Base-by-base conservation (phyloP, 2,329 filamentous ascomycete species). In the Monosporascus sp. region DNA sequence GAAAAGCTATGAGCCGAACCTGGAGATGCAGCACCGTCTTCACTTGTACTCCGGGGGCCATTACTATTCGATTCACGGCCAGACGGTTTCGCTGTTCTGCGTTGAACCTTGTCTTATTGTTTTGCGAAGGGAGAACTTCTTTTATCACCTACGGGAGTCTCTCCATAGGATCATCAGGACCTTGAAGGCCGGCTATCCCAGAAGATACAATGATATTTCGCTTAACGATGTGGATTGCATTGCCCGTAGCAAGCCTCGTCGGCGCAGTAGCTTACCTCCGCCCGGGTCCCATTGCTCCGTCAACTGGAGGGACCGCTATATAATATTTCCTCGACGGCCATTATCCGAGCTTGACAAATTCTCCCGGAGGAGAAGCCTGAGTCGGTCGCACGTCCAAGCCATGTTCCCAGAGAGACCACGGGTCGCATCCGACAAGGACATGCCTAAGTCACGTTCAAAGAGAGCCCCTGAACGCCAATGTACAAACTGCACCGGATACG, bases 1-100 rank as follows among this genome's bases (percentile, higher is more conserved):
- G 22, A 59, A 55, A n/a, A 19, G 11, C 14, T 55, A 57, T 20
- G 48, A 53, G 26, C 26, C 46, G 46, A 46, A 52, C 37, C 31
- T 51, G 17, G 46, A 19, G 31, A 34, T 47, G 19, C 56, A 59
- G 22, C 53, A 66, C 37, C 44, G 37, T 14, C 38, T 52, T 50
- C 55, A 44, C 3, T 31, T 67, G 7, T 65, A 56, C 51, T 67
- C 64, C 1, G 60, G 61, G n/a, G 50, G 52, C 24, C 56, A 56
- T 24, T 54, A 51, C n/a, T 27, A 59, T 3, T 52, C 60, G 73
- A 60, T 79, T 74, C 0, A 77, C 75, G 5, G 69, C 73, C 51
- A 81, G 73, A 73, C 67, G 77, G 49, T 55, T 16, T 41, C 52
- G 9, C 49, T 46, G 8, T 52, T 64, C n/a, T 56, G 46, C 20